A percentile compares a stretch with the other conserved stretches of the same genome.
These are phyloP conservation scores for Aspergillus glaucus DNA, from an alignment of 2,329 filamentous ascomycete species.

Conservation along the genomic window DNA sequence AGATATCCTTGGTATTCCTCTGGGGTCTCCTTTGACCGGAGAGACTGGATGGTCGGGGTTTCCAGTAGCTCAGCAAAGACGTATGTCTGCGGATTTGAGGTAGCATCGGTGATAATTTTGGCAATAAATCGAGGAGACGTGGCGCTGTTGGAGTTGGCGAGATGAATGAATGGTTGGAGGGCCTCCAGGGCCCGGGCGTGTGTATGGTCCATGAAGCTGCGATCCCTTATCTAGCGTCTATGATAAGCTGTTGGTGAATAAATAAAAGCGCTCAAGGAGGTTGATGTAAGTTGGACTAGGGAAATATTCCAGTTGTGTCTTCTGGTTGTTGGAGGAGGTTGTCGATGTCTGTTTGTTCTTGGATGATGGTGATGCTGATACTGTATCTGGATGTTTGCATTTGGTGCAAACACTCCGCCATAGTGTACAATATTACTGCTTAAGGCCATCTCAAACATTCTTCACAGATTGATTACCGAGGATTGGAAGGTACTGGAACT, in stretches of 20 bases:
- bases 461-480: no score
- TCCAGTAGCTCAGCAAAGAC: constrained; percentile 91
- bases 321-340: not conserved
- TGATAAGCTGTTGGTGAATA: not conserved
- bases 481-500: no score
- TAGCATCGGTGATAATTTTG: constrained; percentile 81
- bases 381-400: constrained; percentile 14
- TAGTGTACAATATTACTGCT: not conserved
- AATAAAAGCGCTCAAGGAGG: not conserved
- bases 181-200: constrained; percentile 52
- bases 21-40: constrained; percentile 49
- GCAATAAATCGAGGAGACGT: constrained; percentile 73
- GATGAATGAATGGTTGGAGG: constrained; percentile 77
- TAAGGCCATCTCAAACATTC: no score
- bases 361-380: constrained; percentile 3
- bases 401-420: constrained; percentile 14
- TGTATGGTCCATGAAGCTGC: constrained; percentile 38
- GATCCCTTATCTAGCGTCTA: not conserved
- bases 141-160: constrained; percentile 70
- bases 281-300: no score
- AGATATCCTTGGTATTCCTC: constrained; percentile 60
- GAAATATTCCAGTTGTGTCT: no score
- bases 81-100: constrained; percentile 81
- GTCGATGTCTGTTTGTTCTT: not conserved
- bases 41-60: constrained; percentile 68